Evolutionary conservation across 2,329 filamentous ascomycete genomes (phyloP).

Genomic region (Colletotrichum sp.): DNA sequence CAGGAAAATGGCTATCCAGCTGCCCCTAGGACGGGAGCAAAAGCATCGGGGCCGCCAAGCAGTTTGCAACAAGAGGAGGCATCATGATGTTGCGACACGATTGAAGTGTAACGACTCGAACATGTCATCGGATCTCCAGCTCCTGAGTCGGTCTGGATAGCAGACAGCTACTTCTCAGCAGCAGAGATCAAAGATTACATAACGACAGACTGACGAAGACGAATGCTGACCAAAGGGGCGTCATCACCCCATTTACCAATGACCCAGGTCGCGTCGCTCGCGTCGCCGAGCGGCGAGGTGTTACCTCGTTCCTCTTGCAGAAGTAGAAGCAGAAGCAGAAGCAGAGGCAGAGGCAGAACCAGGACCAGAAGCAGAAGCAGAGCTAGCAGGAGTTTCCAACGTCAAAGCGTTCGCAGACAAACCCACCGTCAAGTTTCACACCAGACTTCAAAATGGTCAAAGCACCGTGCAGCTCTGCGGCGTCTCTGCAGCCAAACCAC

Average conservation of each 20-base stretch:
- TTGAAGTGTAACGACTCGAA: background rate
- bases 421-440: slow-evolving; percentile 18
- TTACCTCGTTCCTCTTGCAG: background rate
- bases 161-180: background rate
- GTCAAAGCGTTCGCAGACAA: slow-evolving; percentile 18
- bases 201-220: background rate
- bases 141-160: background rate
- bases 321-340: background rate
- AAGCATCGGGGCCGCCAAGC: background rate
- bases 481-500: background rate
- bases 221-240: background rate
- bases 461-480: background rate
- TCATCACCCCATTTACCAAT: background rate
- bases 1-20: background rate
- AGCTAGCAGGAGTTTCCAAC: background rate
- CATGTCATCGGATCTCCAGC: background rate
- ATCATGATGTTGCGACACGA: background rate
- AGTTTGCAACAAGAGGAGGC: background rate
- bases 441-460: slow-evolving; percentile 17
- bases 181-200: background rate
- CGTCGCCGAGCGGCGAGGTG: background rate
- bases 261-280: background rate
- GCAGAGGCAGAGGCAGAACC: background rate
- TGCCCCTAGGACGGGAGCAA: background rate
- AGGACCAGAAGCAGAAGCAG: background rate